These are phyloP conservation scores for Curvularia spicifera DNA, from an alignment of 2,329 filamentous ascomycete genomes.

Conservation along the genomic window DNA sequence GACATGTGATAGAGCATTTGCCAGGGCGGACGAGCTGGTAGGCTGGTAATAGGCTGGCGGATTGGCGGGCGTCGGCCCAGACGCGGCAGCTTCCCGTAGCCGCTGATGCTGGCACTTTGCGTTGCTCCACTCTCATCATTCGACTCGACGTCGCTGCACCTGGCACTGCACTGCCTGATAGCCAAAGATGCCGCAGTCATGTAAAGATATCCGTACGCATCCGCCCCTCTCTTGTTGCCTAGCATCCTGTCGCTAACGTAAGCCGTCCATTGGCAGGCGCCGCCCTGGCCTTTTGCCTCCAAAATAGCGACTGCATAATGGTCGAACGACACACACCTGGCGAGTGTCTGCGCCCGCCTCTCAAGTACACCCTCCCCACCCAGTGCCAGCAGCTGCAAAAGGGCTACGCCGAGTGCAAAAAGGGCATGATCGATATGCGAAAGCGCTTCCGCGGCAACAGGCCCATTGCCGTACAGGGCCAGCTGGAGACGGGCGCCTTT, in stretches of 20 bases:
- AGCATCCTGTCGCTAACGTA: conserved; percentile 3
- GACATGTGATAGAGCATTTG: conserved; percentile 30
- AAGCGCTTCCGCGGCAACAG: conserved; percentile 96
- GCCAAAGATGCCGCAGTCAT: conserved; percentile 83
- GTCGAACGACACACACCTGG: conserved; percentile 82
- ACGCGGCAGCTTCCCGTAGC: conserved; percentile 14
- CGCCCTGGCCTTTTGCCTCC: conserved; percentile 91
- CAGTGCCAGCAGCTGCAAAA: conserved; percentile 93
- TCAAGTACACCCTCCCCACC: conserved; percentile 79
- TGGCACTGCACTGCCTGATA: not conserved
- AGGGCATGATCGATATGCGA: conserved; percentile 97
- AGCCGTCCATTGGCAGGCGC: conserved; percentile 65
- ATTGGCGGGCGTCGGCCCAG: conserved; percentile 13
- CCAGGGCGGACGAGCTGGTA: not conserved
- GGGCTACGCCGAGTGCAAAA: conserved; percentile 90
- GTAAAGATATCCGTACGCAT: conserved; percentile 88
- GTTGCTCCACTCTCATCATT: conserved; percentile 14
- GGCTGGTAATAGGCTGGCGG: not conserved
- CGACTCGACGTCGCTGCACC: conserved; percentile 5
- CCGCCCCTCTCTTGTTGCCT: not conserved
- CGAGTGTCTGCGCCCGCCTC: conserved; percentile 85
- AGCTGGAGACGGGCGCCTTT: conserved; percentile 44
- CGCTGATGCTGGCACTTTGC: not conserved
- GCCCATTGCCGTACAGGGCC: conserved; percentile 64
- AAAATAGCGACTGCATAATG: conserved; percentile 96